Evolutionary conservation across 2,329 filamentous ascomycete species (phyloP).

Genomic region (Geosmithia putterillii): DNA sequence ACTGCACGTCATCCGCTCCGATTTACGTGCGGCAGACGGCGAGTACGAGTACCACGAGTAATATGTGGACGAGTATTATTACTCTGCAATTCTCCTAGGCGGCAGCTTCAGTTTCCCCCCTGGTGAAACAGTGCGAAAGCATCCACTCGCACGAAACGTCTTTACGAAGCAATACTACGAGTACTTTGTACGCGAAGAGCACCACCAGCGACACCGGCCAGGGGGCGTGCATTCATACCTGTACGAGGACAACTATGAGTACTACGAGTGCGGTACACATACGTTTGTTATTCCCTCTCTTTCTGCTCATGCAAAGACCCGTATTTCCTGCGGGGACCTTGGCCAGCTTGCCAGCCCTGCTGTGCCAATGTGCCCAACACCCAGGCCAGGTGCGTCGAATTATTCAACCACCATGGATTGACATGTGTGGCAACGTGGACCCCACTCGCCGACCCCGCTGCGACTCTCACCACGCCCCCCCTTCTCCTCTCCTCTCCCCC

Average conservation of each 20-base stretch:
- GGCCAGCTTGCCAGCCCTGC: neutral
- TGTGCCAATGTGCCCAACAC: neutral
- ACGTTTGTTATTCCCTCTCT: too few species aligned
- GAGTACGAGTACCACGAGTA: too few species aligned
- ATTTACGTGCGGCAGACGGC: neutral
- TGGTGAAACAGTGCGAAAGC: neutral
- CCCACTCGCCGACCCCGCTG: neutral
- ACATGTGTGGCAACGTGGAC: neutral
- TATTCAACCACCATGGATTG: neutral
- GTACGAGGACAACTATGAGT: neutral
- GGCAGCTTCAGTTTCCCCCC: neutral
- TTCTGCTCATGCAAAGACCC: neutral
- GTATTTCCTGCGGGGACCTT: neutral
- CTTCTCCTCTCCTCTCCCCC: too few species aligned
- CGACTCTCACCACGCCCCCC: neutral
- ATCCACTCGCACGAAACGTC: neutral
- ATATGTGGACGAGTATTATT: too few species aligned
- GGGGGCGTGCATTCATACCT: neutral
- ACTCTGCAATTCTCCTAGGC: too few species aligned
- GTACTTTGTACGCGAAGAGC: too few species aligned
- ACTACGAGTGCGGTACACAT: too few species aligned
- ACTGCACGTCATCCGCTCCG: neutral
- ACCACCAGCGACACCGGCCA: neutral
- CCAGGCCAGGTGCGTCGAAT: neutral
- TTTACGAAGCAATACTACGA: neutral